Conservation (phyloP, 2,329 filamentous ascomycete genomes). For the Diaporthe batatas region DNA sequence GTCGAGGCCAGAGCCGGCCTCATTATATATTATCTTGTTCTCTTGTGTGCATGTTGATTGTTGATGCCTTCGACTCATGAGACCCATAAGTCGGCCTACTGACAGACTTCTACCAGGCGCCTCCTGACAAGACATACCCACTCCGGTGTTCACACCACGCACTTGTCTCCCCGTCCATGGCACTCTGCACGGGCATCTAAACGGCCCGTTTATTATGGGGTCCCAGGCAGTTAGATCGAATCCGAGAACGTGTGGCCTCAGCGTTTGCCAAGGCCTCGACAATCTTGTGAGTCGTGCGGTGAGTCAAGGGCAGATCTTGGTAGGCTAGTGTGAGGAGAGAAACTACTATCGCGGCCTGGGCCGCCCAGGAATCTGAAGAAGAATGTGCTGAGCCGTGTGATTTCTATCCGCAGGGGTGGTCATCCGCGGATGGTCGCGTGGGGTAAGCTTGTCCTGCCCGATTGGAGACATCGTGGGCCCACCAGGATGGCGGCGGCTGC, state of each 20-base stretch:
- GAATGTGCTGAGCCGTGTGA: slow-evolving; percentile 31
- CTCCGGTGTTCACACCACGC: slow-evolving; percentile 19
- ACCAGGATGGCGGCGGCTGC: slow-evolving; percentile 8
- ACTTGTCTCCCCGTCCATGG: slow-evolving; percentile 7
- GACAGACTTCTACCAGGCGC: slow-evolving; percentile 16
- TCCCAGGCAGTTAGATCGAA: slow-evolving; percentile 5
- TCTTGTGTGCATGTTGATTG: neutral
- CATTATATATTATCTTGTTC: slow-evolving; percentile 7
- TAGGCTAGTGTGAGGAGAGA: slow-evolving; percentile 5
- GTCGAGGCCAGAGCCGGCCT: neutral
- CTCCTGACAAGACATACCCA: slow-evolving; percentile 4
- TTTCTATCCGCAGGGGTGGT: slow-evolving; percentile 17
- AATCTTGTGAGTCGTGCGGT: slow-evolving; percentile 17
- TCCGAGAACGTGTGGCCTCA: slow-evolving; percentile 23
- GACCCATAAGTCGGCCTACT: slow-evolving; percentile 8
- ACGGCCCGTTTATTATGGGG: slow-evolving; percentile 21
- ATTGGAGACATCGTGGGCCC: slow-evolving; percentile 5
- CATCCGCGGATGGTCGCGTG: slow-evolving; percentile 25
- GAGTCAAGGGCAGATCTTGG: slow-evolving; percentile 24
- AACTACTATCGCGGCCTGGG: slow-evolving; percentile 6
- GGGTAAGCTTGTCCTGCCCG: slow-evolving; percentile 12
- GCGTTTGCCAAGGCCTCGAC: slow-evolving; percentile 15
- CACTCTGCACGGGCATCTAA: slow-evolving; percentile 28
- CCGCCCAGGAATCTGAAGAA: slow-evolving; percentile 15
- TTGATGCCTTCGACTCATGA: slow-evolving; percentile 13